Conservation (phyloP, 352 stramenopile species). For the Pythium scleroteichum region DNA sequence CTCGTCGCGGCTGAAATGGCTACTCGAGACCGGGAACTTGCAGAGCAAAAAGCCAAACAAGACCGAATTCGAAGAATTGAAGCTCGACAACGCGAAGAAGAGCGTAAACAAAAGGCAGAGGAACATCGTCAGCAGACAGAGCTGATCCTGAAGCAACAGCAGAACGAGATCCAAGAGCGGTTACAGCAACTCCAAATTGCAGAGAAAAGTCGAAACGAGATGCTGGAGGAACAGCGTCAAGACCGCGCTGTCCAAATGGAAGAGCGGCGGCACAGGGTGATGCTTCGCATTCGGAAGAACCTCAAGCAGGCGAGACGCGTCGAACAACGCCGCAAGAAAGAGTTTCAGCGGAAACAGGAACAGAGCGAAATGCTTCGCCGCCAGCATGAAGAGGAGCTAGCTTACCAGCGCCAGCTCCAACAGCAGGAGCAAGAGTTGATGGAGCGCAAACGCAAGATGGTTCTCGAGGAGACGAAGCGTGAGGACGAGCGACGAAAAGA, state of each 20-base stretch:
- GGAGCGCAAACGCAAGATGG: slow-evolving; percentile 69
- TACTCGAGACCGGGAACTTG: slow-evolving; percentile 63
- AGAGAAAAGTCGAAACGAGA: slow-evolving; percentile 64
- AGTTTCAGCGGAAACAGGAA: slow-evolving; percentile 64
- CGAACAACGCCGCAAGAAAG: slow-evolving; percentile 60
- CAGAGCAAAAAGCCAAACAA: slow-evolving; percentile 77
- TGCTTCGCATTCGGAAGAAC: slow-evolving; percentile 68
- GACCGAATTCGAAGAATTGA: slow-evolving; percentile 70
- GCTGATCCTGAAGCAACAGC: slow-evolving; percentile 54
- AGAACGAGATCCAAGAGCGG: slow-evolving; percentile 62
- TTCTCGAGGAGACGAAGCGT: slow-evolving; percentile 59
- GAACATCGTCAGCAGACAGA: slow-evolving; percentile 69
- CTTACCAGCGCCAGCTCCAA: slow-evolving; percentile 51
- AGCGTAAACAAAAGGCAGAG: slow-evolving; percentile 72
- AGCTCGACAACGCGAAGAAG: slow-evolving; percentile 63
- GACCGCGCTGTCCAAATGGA: slow-evolving; percentile 71
- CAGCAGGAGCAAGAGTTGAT: slow-evolving; percentile 68
- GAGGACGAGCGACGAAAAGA: slow-evolving; percentile 83
- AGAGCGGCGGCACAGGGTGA: slow-evolving; percentile 53
- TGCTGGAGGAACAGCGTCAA: slow-evolving; percentile 70
- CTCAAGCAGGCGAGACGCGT: slow-evolving; percentile 63
- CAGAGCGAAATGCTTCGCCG: slow-evolving; percentile 53
- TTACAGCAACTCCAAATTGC: slow-evolving; percentile 64
- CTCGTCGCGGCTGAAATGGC: slow-evolving; percentile 69
- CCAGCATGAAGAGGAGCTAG: slow-evolving; percentile 65